Evolutionary conservation across 148 eudicot species (phyloP), one percentile per base, ranked within the genome.

Genomic region (Silene conica): DNA sequence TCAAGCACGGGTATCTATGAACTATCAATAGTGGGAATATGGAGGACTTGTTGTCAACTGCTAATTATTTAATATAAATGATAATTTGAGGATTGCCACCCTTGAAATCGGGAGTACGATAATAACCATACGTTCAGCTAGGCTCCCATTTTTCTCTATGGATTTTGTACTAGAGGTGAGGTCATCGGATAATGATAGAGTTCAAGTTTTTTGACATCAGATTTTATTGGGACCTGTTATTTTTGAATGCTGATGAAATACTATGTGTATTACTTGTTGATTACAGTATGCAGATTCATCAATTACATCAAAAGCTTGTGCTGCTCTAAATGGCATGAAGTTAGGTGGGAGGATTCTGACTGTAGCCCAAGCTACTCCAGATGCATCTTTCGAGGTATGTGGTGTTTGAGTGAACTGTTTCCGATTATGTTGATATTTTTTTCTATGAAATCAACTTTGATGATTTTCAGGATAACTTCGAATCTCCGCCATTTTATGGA

Each of bases 261-360:
- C 19, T 5, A 31, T 26, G 5, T 16, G 20, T 21, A 19, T 23
- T 25, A 69, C 19, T 70, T 63, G 7, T 52, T 79, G 50, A 31
- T 80, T 77, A 67, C 87, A 95, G 98, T 95, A 87, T 82, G 84
- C 83, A 73, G 97, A 95, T 67, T 87, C 88, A 69, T 85, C 93
- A 48, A 85, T 87, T 62, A 87, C 96, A 59, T 76, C 78, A 34
- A 92, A 90, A 80, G 96, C 98, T 46, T 90, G 96, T 82, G 97
- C 90, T 74, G 93, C 89, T 38, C 86, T 95, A 73, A 95, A 86
- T 84, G 97, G 93, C 46, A 86, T 95, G 93, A 89, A 74, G 66
- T 78, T 94, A 80, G 96, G 93, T 41, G 96, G 97, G 48, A 75
- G 79, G 80, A 74, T 88, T 76, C 80, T 92, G 64, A 89, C 97